Base-by-base conservation (phyloP, 352 stramenopile genomes). In the Globisporangium lucens region DNA sequence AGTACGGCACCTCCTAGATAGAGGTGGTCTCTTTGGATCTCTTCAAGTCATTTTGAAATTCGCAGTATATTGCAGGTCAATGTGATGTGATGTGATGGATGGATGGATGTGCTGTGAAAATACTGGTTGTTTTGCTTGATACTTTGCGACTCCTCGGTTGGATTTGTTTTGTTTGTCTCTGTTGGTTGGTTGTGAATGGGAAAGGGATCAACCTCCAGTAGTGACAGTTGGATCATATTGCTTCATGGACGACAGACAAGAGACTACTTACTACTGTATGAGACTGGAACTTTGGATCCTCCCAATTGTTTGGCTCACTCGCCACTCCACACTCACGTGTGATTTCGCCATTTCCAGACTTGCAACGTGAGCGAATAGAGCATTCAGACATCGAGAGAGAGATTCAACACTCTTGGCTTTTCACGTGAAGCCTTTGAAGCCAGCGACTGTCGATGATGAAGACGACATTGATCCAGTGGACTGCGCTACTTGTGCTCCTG, bases 81-180 rank as follows among this genome's bases (percentile, higher is more conserved):
- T 24, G 24, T 24, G 24, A 24, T 49, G 56, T 3, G 24, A 24
- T 24, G 24, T 24, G 24, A 35, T 35, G 30, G 2, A 35, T 35
- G 30, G 30, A 35, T 41, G 7, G 24, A 24, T 24, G 24, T 24
- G 24, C 24, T 24, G 24, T 24, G 24, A 24, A 22, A 63, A 51
- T 51, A 63, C 22, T 46, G 56, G 0, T 24, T 24, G 24, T 63
- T 63, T 63, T 63, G 56, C 56, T 63, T 63, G 56, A 62, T 46
- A 20, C 4, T 17, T 20, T 13, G 38, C 13, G 38, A 47, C 38
- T 47, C 1, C 35, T 38, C 35, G 35, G 35, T 38, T 38, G 7
- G 13, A 4, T 12, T 10, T 41, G 36, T 13, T 10, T 43, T 47
- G 38, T 47, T 20, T 43, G 36, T 17, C 36, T 43, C 36, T 13